Conservation (phyloP, 1,284 basidiomycete genomes). For the Coniferiporia weirii region DNA sequence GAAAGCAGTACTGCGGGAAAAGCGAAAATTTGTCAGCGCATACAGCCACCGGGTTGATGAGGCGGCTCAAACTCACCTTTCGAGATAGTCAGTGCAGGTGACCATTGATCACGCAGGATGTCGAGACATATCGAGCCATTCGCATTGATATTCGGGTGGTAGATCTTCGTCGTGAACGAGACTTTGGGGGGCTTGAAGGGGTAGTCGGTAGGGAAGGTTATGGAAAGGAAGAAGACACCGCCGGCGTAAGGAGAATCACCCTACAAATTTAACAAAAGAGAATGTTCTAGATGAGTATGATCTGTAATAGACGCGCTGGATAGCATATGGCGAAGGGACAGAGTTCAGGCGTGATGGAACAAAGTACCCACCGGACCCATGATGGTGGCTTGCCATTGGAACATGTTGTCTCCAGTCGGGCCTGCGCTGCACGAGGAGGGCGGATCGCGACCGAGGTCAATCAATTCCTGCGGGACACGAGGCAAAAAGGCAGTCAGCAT, state of each 20-base stretch:
- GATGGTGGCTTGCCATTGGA: constrained; percentile 97
- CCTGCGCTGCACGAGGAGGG: constrained; percentile 97
- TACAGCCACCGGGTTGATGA: background rate
- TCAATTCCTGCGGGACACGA: constrained; percentile 71
- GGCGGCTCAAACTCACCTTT: constrained; percentile 62
- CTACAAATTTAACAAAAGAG: constrained; percentile 33
- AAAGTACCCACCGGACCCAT: constrained; percentile 83
- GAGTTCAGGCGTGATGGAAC: constrained; percentile 4
- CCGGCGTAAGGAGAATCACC: constrained; percentile 94
- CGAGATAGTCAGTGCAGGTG: constrained; percentile 96
- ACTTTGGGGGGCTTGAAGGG: constrained; percentile 99
- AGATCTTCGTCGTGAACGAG: constrained; percentile 97
- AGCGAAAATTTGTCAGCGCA: constrained; percentile 3
- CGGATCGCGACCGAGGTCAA: constrained; percentile 95
- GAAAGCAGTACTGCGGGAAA: constrained; percentile 71
- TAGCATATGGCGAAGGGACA: background rate
- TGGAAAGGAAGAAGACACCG: constrained; percentile 95
- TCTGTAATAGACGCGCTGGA: background rate
- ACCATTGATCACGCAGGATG: constrained; percentile 97
- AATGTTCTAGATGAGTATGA: too few species aligned
- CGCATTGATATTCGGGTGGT: constrained; percentile 96
- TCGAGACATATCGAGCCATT: constrained; percentile 99
- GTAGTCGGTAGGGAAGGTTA: constrained; percentile 92
- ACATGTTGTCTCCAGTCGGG: constrained; percentile 93
- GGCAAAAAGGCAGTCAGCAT: constrained; percentile 20